These are phyloP conservation scores for Nothomitra cinnamomea DNA, from an alignment of 2,329 filamentous ascomycete genomes.

Conservation along the genomic window DNA sequence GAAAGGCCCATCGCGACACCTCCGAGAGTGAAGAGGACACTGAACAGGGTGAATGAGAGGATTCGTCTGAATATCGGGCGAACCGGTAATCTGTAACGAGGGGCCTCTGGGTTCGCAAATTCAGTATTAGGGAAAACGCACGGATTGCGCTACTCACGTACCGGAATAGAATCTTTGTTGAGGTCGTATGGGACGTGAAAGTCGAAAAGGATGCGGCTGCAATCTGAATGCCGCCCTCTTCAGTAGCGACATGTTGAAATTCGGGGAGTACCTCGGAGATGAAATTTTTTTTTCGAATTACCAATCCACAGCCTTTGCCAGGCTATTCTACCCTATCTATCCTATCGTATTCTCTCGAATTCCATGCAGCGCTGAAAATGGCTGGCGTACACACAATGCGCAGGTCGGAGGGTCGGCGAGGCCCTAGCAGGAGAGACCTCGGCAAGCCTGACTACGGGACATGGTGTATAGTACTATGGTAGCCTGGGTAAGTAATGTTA, in stretches of 20 bases:
- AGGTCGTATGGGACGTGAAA: not conserved
- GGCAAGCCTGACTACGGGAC: no score
- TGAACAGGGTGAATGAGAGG: slow-evolving; percentile 29
- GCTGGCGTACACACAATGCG: no score
- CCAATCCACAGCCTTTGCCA: no score
- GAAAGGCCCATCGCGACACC: slow-evolving; percentile 41
- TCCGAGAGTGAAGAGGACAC: slow-evolving; percentile 28
- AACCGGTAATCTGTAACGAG: not conserved
- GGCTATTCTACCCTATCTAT: no score
- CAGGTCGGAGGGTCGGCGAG: no score
- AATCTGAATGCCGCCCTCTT: not conserved
- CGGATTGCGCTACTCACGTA: not conserved
- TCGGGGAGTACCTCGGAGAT: not conserved
- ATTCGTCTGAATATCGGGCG: slow-evolving; percentile 8
- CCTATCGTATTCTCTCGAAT: no score
- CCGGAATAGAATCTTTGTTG: not conserved
- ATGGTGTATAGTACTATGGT: no score
- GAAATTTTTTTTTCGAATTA: no score
- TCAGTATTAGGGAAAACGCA: not conserved
- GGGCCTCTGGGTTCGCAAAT: not conserved
- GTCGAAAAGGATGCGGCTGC: not conserved
- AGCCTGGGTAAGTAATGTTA: no score
- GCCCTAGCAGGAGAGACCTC: no score
- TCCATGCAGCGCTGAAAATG: no score
- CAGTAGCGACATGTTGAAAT: not conserved